Conservation (phyloP, 2,329 filamentous ascomycete genomes). For the Xenosphaeropsis pyriputrescens region DNA sequence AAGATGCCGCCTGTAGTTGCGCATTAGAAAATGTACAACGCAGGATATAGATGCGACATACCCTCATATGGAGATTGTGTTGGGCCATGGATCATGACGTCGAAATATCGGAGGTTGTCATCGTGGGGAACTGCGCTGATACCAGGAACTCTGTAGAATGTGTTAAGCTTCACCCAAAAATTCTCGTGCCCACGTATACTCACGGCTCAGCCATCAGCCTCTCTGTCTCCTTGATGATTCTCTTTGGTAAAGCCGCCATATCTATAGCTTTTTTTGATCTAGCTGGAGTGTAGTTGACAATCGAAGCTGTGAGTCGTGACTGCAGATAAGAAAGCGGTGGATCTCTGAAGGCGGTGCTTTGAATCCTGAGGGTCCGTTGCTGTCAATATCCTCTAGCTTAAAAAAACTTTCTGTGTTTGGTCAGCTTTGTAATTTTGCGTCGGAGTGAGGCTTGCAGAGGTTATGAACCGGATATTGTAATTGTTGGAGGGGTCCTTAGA, state of each 20-base stretch:
- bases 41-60: constrained; percentile 22
- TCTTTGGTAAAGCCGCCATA: constrained; percentile 69
- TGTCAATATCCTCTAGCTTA: no score
- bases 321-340: no score
- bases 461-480: no score
- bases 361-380: no score
- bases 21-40: background rate
- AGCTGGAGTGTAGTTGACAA: no score
- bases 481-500: no score
- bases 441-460: no score
- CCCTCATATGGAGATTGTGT: constrained; percentile 91
- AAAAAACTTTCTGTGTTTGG: no score
- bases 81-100: constrained; percentile 90
- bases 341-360: no score
- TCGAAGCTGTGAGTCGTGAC: no score
- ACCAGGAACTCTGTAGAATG: constrained; percentile 60
- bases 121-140: constrained; percentile 94
- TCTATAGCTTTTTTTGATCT: no score
- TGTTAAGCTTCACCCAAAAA: background rate
- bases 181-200: constrained; percentile 18
- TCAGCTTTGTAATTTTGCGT: no score
- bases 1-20: constrained; percentile 51
- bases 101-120: constrained; percentile 95
- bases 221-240: constrained; percentile 98
- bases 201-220: constrained; percentile 93